phyloP scores from a whole-genome alignment of 768 basidiomycete genomes.

The Termitomyces sp. region DNA sequence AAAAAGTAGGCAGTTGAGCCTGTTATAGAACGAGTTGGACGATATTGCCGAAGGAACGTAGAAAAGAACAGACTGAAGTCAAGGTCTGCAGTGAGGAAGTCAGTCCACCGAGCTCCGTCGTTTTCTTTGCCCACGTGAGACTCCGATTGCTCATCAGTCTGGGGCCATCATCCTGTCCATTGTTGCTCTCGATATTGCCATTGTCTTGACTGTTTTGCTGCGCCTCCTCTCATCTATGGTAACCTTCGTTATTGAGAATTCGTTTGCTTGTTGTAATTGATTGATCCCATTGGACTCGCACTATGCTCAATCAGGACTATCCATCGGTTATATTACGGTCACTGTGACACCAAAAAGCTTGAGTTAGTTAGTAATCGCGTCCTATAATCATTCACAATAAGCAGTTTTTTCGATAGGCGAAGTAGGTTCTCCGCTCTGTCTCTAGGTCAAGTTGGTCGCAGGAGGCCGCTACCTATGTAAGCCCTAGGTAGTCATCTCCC shows the following conservation, averaged over 20 bases:
- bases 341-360: neutral
- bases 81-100: slow-evolving; percentile 10
- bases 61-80: slow-evolving; percentile 6
- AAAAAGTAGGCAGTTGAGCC: slow-evolving; percentile 15
- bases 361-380: neutral
- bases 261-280: neutral
- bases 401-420: neutral
- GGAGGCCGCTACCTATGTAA: neutral
- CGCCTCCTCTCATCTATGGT: neutral
- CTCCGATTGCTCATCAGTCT: slow-evolving; percentile 2
- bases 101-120: slow-evolving; percentile 4
- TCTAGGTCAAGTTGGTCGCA: neutral
- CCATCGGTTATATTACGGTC: neutral
- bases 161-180: neutral
- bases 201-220: neutral
- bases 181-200: neutral
- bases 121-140: slow-evolving; percentile 13
- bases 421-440: neutral
- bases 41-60: slow-evolving; percentile 10
- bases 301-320: neutral
- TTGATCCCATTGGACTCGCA: neutral
- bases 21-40: slow-evolving; percentile 5
- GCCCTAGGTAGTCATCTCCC: neutral
- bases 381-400: neutral
- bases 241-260: neutral